phyloP scores from a whole-genome alignment of 495 filamentous ascomycete genomes.

The Daldinia childiae region DNA sequence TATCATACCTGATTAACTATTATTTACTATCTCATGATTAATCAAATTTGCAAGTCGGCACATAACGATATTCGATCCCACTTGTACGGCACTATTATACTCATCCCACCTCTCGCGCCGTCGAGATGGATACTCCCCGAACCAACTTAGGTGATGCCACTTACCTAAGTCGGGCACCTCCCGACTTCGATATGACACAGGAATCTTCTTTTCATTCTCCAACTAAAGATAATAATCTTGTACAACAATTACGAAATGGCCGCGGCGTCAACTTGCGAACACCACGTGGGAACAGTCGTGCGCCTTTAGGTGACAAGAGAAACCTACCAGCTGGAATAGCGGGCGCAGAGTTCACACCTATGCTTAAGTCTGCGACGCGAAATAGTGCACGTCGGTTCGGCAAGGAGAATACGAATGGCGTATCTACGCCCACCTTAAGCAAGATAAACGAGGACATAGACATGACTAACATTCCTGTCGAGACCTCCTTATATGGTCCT shows the following conservation, averaged over 20 bases:
- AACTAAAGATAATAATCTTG: constrained; percentile 76
- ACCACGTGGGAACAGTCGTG: constrained; percentile 64
- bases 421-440: constrained; percentile 74
- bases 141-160: constrained; percentile 83
- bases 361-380: constrained; percentile 88
- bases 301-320: constrained; percentile 72
- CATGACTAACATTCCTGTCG: constrained; percentile 69
- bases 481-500: constrained; percentile 75
- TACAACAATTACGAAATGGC: constrained; percentile 71
- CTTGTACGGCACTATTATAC: constrained; percentile 28
- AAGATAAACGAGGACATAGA: constrained; percentile 72
- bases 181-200: constrained; percentile 80
- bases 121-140: constrained; percentile 74
- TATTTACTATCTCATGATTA: constrained; percentile 29
- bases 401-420: constrained; percentile 57
- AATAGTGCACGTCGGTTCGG: constrained; percentile 75
- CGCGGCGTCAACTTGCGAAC: constrained; percentile 71
- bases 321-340: constrained; percentile 70
- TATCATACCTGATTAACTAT: constrained; percentile 23
- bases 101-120: constrained; percentile 27
- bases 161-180: constrained; percentile 71
- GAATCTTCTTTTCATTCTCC: constrained; percentile 89
- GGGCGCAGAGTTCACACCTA: constrained; percentile 88
- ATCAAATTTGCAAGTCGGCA: constrained; percentile 12
- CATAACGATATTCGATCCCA: constrained; percentile 32